phyloP scores from a whole-genome alignment of 768 basidiomycete species.

The Phallus indusiatus region DNA sequence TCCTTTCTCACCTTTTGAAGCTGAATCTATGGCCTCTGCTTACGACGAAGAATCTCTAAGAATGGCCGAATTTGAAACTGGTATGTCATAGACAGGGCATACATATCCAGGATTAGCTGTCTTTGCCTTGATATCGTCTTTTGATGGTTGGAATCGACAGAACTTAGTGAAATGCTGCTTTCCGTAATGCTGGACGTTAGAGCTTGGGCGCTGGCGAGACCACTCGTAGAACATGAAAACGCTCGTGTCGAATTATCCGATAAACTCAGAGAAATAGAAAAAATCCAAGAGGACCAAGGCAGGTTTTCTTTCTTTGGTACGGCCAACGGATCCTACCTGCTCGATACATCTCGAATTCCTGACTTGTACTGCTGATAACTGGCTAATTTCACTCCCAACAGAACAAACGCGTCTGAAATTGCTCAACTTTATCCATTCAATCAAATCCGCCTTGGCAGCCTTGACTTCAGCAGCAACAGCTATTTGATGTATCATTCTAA shows the following conservation, averaged over 20 bases:
- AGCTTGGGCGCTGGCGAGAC: constrained; percentile 5
- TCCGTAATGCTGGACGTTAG: constrained; percentile 7
- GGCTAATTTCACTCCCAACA: not conserved
- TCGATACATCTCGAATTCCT: not conserved
- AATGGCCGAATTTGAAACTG: not conserved
- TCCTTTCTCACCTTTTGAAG: constrained; percentile 3
- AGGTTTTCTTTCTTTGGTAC: constrained; percentile 8
- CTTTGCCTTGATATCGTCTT: not conserved
- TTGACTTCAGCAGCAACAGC: not conserved
- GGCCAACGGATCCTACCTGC: not conserved
- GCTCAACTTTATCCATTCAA: constrained; percentile 9
- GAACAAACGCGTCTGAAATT: constrained; percentile 9
- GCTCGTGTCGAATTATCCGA: not conserved
- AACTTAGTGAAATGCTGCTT: constrained; percentile 6
- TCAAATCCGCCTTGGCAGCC: constrained; percentile 10
- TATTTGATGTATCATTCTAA: not conserved
- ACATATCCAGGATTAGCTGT: not conserved
- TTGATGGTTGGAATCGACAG: not conserved
- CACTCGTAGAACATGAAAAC: constrained; percentile 3
- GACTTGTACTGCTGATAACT: not conserved
- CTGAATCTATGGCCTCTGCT: not conserved
- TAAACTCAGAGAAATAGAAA: not conserved
- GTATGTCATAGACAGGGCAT: not conserved
- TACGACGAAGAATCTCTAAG: constrained; percentile 3
- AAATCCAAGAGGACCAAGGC: constrained; percentile 8